These are phyloP conservation scores for Aspergillus intermedius DNA, from an alignment of 2,329 filamentous ascomycete species.

Conservation along the genomic window DNA sequence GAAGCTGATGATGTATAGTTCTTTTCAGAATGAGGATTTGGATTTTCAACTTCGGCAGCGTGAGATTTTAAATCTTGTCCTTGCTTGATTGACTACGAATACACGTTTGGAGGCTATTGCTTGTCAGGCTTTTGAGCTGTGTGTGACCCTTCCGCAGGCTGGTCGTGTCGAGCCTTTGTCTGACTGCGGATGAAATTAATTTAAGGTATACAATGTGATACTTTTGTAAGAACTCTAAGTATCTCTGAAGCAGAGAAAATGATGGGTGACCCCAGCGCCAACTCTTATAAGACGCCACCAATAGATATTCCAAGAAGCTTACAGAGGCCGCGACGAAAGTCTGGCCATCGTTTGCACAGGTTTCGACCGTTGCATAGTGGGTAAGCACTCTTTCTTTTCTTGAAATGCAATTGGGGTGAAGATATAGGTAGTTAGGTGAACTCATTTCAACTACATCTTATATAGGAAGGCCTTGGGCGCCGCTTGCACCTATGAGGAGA, in stretches of 20 bases:
- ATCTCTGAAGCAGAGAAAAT: conserved; percentile 19
- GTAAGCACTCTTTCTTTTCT: no score
- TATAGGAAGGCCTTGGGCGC: no score
- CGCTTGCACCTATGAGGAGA: no score
- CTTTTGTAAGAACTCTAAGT: conserved; percentile 3
- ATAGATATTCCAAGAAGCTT: no score
- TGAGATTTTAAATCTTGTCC: conserved; percentile 25
- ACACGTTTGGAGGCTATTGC: conserved; percentile 32
- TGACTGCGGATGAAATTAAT: neutral
- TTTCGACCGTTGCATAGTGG: no score
- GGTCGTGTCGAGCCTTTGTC: neutral
- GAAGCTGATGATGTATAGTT: conserved; percentile 7
- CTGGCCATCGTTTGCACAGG: no score
- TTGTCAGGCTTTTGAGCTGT: conserved; percentile 27
- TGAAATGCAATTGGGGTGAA: no score
- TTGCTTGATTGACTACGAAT: conserved; percentile 27
- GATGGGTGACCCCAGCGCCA: conserved; percentile 2
- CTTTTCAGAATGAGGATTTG: conserved; percentile 31
- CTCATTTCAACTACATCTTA: no score
- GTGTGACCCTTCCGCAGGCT: neutral
- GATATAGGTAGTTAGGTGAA: no score
- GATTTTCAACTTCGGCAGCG: conserved; percentile 29
- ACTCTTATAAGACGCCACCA: no score
- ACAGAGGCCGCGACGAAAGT: no score
- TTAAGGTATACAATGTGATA: neutral